phyloP scores from a whole-genome alignment of 1,284 basidiomycete genomes.

The Cryptococcus sp. region DNA sequence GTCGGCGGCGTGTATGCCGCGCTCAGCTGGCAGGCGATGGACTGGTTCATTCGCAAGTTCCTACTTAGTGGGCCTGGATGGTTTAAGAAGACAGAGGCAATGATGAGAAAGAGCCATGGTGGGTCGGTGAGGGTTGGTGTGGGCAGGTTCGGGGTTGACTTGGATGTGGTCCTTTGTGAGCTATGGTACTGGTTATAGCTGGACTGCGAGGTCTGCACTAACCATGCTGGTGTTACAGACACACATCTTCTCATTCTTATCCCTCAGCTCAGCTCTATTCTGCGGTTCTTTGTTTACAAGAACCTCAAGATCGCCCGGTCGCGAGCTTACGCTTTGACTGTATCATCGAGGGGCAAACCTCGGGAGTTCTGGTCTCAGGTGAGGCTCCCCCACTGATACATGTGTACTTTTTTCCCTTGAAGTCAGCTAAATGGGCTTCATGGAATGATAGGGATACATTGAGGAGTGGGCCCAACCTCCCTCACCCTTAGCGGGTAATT shows the following conservation, averaged over 20 bases:
- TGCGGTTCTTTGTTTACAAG: conserved; percentile 71
- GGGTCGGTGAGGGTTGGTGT: conserved; percentile 32
- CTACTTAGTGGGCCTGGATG: conserved; percentile 27
- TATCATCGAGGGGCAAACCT: conserved; percentile 71
- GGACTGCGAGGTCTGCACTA: neutral
- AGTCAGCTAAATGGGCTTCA: neutral
- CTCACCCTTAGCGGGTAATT: conserved; percentile 25
- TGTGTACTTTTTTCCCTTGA: neutral
- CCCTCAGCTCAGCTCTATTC: conserved; percentile 66
- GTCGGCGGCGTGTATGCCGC: conserved; percentile 40
- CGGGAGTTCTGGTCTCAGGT: conserved; percentile 68
- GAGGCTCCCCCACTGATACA: neutral
- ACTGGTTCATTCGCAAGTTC: conserved; percentile 44
- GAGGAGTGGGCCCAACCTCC: conserved; percentile 81
- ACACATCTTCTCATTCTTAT: conserved; percentile 69
- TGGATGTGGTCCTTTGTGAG: conserved; percentile 45
- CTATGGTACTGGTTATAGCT: neutral
- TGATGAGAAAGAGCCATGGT: conserved; percentile 19
- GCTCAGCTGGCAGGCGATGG: conserved; percentile 37
- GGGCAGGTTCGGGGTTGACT: conserved; percentile 21
- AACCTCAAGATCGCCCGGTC: conserved; percentile 73
- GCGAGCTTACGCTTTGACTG: conserved; percentile 69
- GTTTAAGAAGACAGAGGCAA: conserved; percentile 20
- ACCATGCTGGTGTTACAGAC: conserved; percentile 52
- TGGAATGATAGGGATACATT: conserved; percentile 60